Evolutionary conservation across 2,329 filamentous ascomycete species (phyloP).

Genomic region (Exophiala phaeomuriformis): DNA sequence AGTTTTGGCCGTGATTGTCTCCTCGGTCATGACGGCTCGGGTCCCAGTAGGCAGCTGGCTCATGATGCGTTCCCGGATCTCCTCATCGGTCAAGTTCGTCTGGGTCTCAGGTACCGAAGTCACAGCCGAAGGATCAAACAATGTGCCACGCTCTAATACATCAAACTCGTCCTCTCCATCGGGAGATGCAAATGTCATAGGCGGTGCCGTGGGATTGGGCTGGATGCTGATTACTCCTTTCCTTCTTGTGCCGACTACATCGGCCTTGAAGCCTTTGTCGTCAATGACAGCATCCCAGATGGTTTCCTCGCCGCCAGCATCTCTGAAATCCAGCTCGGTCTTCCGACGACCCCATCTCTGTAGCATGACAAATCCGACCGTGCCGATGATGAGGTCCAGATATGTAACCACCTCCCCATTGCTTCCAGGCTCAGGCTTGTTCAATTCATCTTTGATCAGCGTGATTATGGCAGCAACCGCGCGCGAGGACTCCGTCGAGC

Average conservation of each 20-base stretch:
- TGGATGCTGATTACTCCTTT: conserved; percentile 31
- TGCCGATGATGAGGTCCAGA: conserved; percentile 39
- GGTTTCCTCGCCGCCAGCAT: conserved; percentile 34
- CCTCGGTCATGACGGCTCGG: conserved; percentile 38
- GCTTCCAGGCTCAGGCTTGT: conserved; percentile 32
- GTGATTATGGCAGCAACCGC: conserved; percentile 44
- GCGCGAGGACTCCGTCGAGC: conserved; percentile 43
- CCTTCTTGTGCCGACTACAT: conserved; percentile 38
- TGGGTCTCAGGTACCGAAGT: conserved; percentile 33
- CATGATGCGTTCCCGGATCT: conserved; percentile 43
- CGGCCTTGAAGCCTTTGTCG: conserved; percentile 40
- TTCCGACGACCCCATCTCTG: conserved; percentile 42
- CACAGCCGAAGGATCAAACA: conserved; percentile 24
- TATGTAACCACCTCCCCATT: conserved; percentile 37
- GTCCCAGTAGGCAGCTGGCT: conserved; percentile 38
- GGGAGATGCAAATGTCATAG: conserved; percentile 46
- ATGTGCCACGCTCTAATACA: conserved; percentile 34
- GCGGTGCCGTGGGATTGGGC: conserved; percentile 40
- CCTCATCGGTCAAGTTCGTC: conserved; percentile 38
- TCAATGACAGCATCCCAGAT: conserved; percentile 45
- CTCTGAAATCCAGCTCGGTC: conserved; percentile 36
- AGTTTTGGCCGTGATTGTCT: conserved; percentile 39
- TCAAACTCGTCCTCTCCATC: conserved; percentile 36
- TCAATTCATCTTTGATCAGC: conserved; percentile 40
- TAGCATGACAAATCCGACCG: conserved; percentile 40